These are phyloP conservation scores for Colletotrichum sojae DNA, from an alignment of 2,329 filamentous ascomycete species.

Conservation along the genomic window DNA sequence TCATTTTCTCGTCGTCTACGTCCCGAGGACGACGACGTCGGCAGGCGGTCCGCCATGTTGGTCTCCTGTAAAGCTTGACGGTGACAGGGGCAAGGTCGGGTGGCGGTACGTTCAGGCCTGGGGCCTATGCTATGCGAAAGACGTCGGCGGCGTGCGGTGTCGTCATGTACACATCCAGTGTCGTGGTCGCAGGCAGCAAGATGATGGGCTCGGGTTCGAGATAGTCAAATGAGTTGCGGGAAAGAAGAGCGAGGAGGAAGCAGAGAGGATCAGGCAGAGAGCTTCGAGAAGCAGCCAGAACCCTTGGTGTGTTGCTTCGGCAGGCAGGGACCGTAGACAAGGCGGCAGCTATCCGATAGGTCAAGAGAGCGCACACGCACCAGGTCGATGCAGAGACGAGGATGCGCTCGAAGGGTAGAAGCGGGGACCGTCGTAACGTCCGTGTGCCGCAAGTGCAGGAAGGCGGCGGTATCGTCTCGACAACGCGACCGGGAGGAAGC, in stretches of 20 bases:
- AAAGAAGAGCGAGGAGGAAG: slow-evolving; percentile 41
- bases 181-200: background rate
- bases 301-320: slow-evolving; percentile 40
- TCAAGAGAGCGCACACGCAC: slow-evolving; percentile 30
- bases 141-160: slow-evolving; percentile 50
- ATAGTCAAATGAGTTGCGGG: slow-evolving; percentile 4
- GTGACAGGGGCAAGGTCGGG: slow-evolving; percentile 50
- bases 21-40: slow-evolving; percentile 52
- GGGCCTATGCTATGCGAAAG: slow-evolving; percentile 48
- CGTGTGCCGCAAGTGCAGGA: slow-evolving; percentile 30
- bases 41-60: slow-evolving; percentile 57
- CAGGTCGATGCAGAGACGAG: slow-evolving; percentile 34
- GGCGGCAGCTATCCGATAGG: slow-evolving; percentile 52
- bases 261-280: slow-evolving; percentile 40
- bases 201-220: slow-evolving; percentile 2
- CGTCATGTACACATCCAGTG: slow-evolving; percentile 58
- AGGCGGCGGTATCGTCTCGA: slow-evolving; percentile 27
- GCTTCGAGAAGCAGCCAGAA: slow-evolving; percentile 27
- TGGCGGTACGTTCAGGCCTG: slow-evolving; percentile 20
- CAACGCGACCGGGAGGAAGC: slow-evolving; percentile 4
- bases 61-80: slow-evolving; percentile 50
- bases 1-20: slow-evolving; percentile 48
- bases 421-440: slow-evolving; percentile 34
- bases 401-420: slow-evolving; percentile 28
- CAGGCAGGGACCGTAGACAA: slow-evolving; percentile 43